phyloP scores from a whole-genome alignment of 2,329 filamentous ascomycete species.

The Talaromyces sp. region DNA sequence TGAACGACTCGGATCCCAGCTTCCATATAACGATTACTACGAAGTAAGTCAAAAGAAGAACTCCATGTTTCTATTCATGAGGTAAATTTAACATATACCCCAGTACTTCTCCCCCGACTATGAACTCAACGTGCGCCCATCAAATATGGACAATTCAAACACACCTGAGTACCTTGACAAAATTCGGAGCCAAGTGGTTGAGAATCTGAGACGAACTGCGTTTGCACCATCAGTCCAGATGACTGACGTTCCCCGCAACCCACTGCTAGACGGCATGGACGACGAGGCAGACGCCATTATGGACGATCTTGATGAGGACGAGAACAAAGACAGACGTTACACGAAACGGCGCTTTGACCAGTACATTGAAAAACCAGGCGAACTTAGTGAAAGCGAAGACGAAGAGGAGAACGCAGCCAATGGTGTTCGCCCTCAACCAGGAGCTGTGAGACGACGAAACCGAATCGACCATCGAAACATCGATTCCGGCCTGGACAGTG shows the following conservation, averaged over 20 bases:
- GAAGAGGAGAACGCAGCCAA: slow-evolving; percentile 69
- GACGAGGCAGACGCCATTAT: slow-evolving; percentile 61
- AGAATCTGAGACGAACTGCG: slow-evolving; percentile 60
- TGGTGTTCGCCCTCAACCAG: slow-evolving; percentile 59
- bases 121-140: slow-evolving; percentile 63
- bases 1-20: slow-evolving; percentile 70
- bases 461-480: slow-evolving; percentile 59
- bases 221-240: slow-evolving; percentile 60
- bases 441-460: slow-evolving; percentile 47
- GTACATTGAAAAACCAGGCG: slow-evolving; percentile 67
- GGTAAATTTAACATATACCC: not conserved
- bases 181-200: slow-evolving; percentile 61
- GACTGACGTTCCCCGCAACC: slow-evolving; percentile 57
- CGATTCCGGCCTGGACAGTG: slow-evolving; percentile 50
- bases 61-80: not conserved
- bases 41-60: slow-evolving; percentile 42
- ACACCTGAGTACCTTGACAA: slow-evolving; percentile 64
- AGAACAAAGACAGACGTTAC: slow-evolving; percentile 76
- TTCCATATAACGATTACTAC: slow-evolving; percentile 97
- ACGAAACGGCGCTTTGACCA: slow-evolving; percentile 81
- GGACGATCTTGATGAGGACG: slow-evolving; percentile 73
- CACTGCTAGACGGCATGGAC: slow-evolving; percentile 52
- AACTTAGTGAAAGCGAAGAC: slow-evolving; percentile 83
- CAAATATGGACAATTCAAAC: slow-evolving; percentile 69
- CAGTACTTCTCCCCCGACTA: slow-evolving; percentile 66